A percentile compares a stretch with the other conserved stretches of the same genome.
phyloP scores from a whole-genome alignment of 148 eudicot genomes.

The Rhododendron simsii region DNA sequence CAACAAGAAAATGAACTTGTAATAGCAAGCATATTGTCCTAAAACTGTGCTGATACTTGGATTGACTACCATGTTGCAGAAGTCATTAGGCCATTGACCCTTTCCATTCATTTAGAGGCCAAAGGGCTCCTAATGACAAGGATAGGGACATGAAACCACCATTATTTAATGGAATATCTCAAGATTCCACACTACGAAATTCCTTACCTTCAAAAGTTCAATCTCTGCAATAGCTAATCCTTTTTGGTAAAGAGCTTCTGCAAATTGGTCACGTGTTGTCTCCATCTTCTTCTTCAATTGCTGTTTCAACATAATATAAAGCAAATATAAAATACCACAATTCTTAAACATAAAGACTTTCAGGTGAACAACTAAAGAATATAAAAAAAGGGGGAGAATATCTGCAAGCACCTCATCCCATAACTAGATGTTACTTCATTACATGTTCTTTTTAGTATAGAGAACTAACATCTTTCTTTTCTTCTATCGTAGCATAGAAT shows the following conservation, averaged over 20 bases:
- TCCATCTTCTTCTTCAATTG: conserved; percentile 80
- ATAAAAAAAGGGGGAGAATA: background rate
- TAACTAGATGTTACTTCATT: background rate
- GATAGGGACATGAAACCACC: conserved; percentile 8
- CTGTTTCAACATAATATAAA: conserved; percentile 25
- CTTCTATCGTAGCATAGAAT: background rate
- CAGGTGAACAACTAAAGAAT: background rate
- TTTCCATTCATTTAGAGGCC: background rate
- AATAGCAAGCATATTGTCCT: background rate
- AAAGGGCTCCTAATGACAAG: background rate
- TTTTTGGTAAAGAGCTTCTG: conserved; percentile 88
- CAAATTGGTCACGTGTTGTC: conserved; percentile 73
- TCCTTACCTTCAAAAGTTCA: conserved; percentile 57
- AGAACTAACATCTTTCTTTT: background rate
- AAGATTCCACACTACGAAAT: background rate
- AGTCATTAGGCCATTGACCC: background rate
- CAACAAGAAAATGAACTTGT: background rate
- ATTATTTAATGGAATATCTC: background rate
- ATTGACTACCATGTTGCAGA: background rate
- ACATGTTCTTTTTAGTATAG: background rate
- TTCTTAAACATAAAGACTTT: background rate
- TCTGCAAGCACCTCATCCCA: background rate
- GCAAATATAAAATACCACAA: background rate
- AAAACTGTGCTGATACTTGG: background rate
- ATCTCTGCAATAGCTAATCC: conserved; percentile 79